Base-by-base conservation (phyloP, 306 rosid genomes). In the Comarum palustre region DNA sequence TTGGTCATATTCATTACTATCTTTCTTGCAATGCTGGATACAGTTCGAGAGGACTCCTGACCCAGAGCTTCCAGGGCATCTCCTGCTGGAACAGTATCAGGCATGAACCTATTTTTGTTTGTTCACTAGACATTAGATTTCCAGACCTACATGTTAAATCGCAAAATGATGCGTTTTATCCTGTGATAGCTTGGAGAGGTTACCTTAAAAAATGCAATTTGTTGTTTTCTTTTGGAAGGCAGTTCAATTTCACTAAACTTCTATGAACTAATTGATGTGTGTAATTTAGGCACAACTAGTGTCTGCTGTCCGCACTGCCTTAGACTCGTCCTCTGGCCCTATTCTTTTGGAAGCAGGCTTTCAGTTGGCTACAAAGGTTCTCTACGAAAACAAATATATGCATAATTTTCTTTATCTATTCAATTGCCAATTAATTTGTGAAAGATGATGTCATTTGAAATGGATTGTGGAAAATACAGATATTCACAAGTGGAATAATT, bases 1-100 rank as follows among this genome's bases (percentile, higher is more conserved):
- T n/a, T 50, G 2, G 22, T 34, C 43, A 22, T 34, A 60, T 69
- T 73, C 73, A 80, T 71, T 81, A 69, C 45, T 67, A 32, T 69
- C 67, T 69, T 50, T 66, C 45, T 20, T 86, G 78, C 68, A 74
- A 79, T 78, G 80, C 77, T 79, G 77, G 79, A 82, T 29, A 73
- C 91, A 94, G 98, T 94, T 91, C 68, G 91, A 89, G 79, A 85
- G 79, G 52, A 76, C 82, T 61, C 85, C 83, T 39, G 98, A 94
- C 75, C 97, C 98, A 5, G 98, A 94, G 87, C 97, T 94, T 81
- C 92, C 98, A 36, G 98, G 93, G 78, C 97, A 94, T 75, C 94
- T 94, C 81, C 84, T 94, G 51, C 83, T 94, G 42, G 98, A 91
- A 79, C 98, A 94, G 77, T 94, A 87, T 85, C 98, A 94, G 98